Evolutionary conservation across 1,284 basidiomycete genomes (phyloP), one percentile per base, ranked within the genome.

Genomic region (Cryptococcus jaspeensis): DNA sequence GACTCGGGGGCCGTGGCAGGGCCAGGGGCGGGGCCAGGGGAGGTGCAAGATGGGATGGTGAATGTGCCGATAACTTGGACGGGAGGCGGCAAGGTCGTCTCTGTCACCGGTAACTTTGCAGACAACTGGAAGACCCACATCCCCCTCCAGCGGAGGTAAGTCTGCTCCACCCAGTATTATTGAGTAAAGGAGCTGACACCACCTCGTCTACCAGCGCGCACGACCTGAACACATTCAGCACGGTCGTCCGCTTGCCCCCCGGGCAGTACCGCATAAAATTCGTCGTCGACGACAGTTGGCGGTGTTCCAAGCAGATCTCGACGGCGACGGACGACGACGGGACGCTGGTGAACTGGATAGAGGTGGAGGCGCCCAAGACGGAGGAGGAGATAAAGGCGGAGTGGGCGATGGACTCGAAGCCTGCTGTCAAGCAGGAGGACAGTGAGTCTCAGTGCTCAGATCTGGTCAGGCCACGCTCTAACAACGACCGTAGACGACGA

Each of bases 231-330:
- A 72, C 73, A 0, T 81, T 81, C 50, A 70, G 72, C 58, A 72
- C 73, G 0, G 70, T 80, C 36, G 71, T 83, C 41, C 74, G 78
- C 16, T 83, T 96, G 3, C 84, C 87, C 13, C 92, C 94, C 0
- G 96, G 95, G 22, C 94, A 93, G 2, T 94, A 99, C 73, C 90
- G 95, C 59, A 84, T 98, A 72, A 92, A 94, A 64, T 99, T 98
- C 81, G 85, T 98, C 64, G 92, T 99, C 58, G 96, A 99, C 76
- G 89, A 91, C 57, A 84, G 87, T 51, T 93, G 89, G 87, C 85
- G 87, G 58, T 83, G 84, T 53, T 83, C 83, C 12, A 80, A 82
- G 63, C 87, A 92, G 63, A 83, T 96, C 22, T 89, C 92, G 8
- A 90, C 90, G 1, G 92, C 94, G 0, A 92, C 93, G 35, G 94